Base-by-base conservation (phyloP, 1,284 basidiomycete species). In the Vanrija sp. region DNA sequence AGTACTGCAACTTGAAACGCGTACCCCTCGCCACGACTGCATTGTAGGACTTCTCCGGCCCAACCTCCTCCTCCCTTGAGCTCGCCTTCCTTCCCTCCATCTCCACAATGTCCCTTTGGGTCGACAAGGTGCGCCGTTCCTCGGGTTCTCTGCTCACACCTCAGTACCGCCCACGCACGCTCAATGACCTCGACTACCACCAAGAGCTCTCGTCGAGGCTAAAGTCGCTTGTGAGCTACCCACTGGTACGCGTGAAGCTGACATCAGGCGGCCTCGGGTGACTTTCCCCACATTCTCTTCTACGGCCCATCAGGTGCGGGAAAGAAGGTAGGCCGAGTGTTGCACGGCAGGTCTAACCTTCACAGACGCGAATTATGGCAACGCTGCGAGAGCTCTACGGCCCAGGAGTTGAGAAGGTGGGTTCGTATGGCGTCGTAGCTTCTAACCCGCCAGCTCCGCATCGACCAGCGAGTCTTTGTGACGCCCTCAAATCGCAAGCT, bases 211-310 rank as follows among this genome's bases (percentile, higher is more conserved):
- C 91, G 9, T 80, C 83, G 36, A 84, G 94, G 24, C 79, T 98
- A 27, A 83, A 82, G 60, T 87, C 91, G 2, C 80, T 98, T 49
- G 90, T 89, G 31, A 53, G 71, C 8, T 45, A 12, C 5, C 31
- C 23, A 35, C 9, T 16, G 15, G 37, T 37, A 10, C 0, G 2
- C 18, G 9, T 14, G 38, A n/a, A 18, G 16, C 45, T 41, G 20
- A 49, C 47, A 3, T 7, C 65, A 89, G 88, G 85, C 90, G 1
- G 82, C 85, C 0, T 88, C 89, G 1, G 89, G 89, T 2, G 96
- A 98, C 79, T 97, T 98, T 68, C 95, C 95, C 6, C 95, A 99
- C 72, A 87, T 96, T 78, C 83, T 99, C 12, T 97, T 98, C 78
- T 99, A 98, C 69, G 96, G 95, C 0, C 96, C 95, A 2, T 90